A percentile compares a stretch with the other conserved stretches of the same genome.
These are phyloP conservation scores for Casuarina glauca DNA, from an alignment of 306 rosid species.

Conservation along the genomic window DNA sequence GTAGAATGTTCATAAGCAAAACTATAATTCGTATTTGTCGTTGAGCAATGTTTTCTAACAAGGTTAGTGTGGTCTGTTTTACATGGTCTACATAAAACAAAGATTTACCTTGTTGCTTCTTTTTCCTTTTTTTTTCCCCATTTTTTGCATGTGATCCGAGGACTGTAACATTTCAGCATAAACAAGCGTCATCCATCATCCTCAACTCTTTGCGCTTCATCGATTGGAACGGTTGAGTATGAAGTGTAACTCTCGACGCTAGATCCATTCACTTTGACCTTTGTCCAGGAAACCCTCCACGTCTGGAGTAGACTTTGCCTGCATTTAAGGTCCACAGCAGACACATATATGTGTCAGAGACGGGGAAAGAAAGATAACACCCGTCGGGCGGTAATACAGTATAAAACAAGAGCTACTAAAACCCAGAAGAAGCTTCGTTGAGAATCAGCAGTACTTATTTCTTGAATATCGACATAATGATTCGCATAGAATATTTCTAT, in stretches of 20 bases:
- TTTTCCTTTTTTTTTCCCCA: slow-evolving; percentile 1
- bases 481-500: neutral
- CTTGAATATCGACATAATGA: neutral
- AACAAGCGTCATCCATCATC: too few relatives aligned
- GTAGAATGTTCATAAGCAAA: slow-evolving; percentile 16
- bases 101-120: slow-evolving; percentile 16
- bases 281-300: slow-evolving; percentile 70
- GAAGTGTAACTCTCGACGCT: slow-evolving; percentile 39
- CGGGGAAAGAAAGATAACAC: neutral
- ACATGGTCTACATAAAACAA: slow-evolving; percentile 9
- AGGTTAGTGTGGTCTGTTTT: slow-evolving; percentile 23
- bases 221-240: slow-evolving; percentile 44
- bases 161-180: slow-evolving; percentile 11
- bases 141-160: neutral
- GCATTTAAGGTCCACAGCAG: slow-evolving; percentile 31
- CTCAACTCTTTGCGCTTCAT: slow-evolving; percentile 32
- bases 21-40: slow-evolving; percentile 11
- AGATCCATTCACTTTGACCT: slow-evolving; percentile 40
- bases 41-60: slow-evolving; percentile 1
- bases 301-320: slow-evolving; percentile 59
- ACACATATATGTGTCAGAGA: slow-evolving; percentile 1
- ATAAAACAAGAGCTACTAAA: too few relatives aligned
- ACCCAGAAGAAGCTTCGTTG: neutral
- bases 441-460: too few relatives aligned
- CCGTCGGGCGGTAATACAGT: neutral